phyloP scores from a whole-genome alignment of 2,329 filamentous ascomycete species.

The Colletotrichum kahawae region DNA sequence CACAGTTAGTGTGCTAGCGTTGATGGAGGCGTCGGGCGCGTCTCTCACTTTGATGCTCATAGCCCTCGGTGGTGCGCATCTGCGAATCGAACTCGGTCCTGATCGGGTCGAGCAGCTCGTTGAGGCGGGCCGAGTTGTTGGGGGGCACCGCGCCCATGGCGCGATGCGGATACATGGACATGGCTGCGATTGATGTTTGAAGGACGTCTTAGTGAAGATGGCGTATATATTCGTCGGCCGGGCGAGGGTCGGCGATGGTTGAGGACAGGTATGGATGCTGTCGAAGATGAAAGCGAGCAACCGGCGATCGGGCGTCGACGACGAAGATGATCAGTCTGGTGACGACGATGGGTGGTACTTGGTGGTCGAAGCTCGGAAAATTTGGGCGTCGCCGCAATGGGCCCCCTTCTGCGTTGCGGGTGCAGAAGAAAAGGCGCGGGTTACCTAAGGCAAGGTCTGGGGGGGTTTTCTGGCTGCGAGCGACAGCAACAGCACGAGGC shows the following conservation, averaged over 20 bases:
- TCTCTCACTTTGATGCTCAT: slow-evolving; percentile 90
- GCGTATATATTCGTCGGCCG: neutral
- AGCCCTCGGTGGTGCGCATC: slow-evolving; percentile 80
- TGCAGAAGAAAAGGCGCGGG: slow-evolving; percentile 3
- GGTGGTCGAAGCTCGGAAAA: slow-evolving; percentile 11
- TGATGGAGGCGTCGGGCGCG: neutral
- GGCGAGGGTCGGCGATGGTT: slow-evolving; percentile 8
- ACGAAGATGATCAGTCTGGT: neutral
- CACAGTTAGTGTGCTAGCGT: slow-evolving; percentile 23
- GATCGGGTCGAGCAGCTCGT: slow-evolving; percentile 90
- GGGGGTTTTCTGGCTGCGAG: neutral
- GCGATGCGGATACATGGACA: slow-evolving; percentile 91
- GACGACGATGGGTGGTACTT: neutral
- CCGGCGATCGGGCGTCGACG: neutral
- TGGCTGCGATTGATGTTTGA: slow-evolving; percentile 30
- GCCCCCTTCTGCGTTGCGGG: slow-evolving; percentile 2
- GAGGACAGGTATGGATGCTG: neutral
- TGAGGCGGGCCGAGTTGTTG: slow-evolving; percentile 69
- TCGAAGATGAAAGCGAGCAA: neutral
- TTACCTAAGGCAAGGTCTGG: slow-evolving; percentile 16
- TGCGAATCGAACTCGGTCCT: slow-evolving; percentile 90
- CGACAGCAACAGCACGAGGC: slow-evolving; percentile 7
- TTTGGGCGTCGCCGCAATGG: slow-evolving; percentile 13
- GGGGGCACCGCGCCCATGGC: slow-evolving; percentile 76
- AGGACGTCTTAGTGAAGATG: neutral